Evolutionary conservation across 1,284 basidiomycete genomes (phyloP).

Genomic region (Ceratobasidium sp.): DNA sequence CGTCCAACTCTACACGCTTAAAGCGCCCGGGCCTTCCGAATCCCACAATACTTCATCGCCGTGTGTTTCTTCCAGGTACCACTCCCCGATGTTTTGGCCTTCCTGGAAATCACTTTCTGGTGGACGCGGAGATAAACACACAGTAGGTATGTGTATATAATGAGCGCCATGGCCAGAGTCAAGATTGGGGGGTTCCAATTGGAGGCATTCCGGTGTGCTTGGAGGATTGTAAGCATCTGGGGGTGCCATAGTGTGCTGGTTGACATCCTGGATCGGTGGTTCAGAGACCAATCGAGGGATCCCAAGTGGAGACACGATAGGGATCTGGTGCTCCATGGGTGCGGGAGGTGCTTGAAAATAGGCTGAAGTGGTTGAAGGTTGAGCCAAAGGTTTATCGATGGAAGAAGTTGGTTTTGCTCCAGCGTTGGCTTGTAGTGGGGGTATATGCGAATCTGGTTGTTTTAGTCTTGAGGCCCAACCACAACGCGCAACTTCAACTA

Average conservation of each 20-base stretch:
- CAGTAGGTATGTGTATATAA: too few relatives aligned
- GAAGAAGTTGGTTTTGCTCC: too few relatives aligned
- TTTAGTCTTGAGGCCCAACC: constrained; percentile 16
- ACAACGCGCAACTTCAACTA: not conserved
- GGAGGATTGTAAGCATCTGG: not conserved
- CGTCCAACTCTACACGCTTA: too few relatives aligned
- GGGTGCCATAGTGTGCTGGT: not conserved
- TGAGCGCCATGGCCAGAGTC: not conserved
- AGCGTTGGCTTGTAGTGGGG: not conserved
- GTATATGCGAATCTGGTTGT: not conserved
- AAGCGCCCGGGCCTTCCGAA: not conserved
- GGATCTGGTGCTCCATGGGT: not conserved
- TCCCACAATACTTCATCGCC: not conserved
- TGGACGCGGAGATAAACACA: too few relatives aligned
- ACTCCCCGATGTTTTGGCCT: not conserved
- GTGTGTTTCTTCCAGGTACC: not conserved
- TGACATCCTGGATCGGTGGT: not conserved
- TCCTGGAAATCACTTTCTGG: too few relatives aligned
- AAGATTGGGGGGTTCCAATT: not conserved
- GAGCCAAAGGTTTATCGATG: not conserved
- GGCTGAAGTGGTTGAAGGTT: constrained; percentile 1
- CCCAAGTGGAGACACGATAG: not conserved
- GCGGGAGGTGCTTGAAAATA: not conserved
- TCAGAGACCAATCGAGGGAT: not conserved
- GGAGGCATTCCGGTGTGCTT: not conserved